Evolutionary conservation across 2,329 filamentous ascomycete species (phyloP).

Genomic region (Aspergillus chevalieri): DNA sequence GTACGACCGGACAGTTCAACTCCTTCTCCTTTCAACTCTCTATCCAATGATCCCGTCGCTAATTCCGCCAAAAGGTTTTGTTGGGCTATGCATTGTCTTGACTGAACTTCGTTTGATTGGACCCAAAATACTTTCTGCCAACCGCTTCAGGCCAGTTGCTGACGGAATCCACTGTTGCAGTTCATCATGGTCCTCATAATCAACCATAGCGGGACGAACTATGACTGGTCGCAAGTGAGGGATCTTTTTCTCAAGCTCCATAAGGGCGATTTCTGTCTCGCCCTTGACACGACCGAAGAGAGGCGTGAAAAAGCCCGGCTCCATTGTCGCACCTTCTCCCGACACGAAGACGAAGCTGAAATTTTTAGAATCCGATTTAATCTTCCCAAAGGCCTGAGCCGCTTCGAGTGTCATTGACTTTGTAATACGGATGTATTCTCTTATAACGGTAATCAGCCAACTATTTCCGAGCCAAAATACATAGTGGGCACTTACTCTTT

Average conservation of each 20-base stretch:
- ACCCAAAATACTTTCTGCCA: conserved; percentile 15
- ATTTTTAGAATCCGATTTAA: conserved; percentile 38
- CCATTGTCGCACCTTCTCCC: conserved; percentile 34
- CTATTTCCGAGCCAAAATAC: neutral
- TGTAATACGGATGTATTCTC: conserved; percentile 62
- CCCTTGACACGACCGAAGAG: conserved; percentile 62
- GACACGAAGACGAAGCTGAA: conserved; percentile 69
- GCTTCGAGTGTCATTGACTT: conserved; percentile 59
- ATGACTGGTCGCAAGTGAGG: conserved; percentile 48
- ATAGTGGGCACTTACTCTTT: conserved; percentile 44
- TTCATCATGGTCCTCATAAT: conserved; percentile 34
- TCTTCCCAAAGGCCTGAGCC: conserved; percentile 51
- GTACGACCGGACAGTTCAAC: neutral
- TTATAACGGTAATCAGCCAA: conserved; percentile 13
- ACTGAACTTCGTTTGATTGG: conserved; percentile 12
- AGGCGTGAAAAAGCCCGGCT: conserved; percentile 50
- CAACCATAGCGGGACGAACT: conserved; percentile 56
- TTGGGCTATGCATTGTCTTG: conserved; percentile 33
- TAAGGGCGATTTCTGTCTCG: conserved; percentile 54
- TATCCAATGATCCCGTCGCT: neutral
- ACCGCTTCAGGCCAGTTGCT: conserved; percentile 14
- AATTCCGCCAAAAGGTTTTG: conserved; percentile 20
- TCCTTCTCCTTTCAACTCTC: neutral
- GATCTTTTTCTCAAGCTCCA: conserved; percentile 43
- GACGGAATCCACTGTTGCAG: conserved; percentile 31